These are phyloP conservation scores for Antrodiella citrinella DNA, from an alignment of 768 basidiomycete genomes.

Conservation along the genomic window DNA sequence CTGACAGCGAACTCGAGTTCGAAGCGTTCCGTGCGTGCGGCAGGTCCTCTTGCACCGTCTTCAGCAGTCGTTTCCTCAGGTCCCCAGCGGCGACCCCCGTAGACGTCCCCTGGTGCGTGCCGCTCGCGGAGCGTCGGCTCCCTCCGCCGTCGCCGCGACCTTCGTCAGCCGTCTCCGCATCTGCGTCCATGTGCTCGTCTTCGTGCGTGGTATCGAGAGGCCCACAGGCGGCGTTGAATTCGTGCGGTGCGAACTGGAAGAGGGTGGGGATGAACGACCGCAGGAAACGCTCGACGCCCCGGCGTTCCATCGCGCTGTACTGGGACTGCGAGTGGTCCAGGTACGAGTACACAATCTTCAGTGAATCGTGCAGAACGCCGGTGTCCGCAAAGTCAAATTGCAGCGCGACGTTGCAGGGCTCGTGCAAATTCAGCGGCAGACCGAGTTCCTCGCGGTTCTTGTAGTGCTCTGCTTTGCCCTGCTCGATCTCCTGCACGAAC, in stretches of 20 bases:
- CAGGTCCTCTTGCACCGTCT: slow-evolving; percentile 58
- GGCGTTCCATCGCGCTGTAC: slow-evolving; percentile 71
- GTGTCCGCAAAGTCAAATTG: slow-evolving; percentile 73
- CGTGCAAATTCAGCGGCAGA: slow-evolving; percentile 1
- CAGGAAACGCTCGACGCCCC: slow-evolving; percentile 78
- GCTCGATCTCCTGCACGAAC: slow-evolving; percentile 76
- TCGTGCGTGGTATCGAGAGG: slow-evolving; percentile 33
- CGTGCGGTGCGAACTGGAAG: slow-evolving; percentile 59
- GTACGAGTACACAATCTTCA: slow-evolving; percentile 87
- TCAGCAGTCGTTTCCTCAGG: slow-evolving; percentile 71
- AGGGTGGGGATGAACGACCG: slow-evolving; percentile 77
- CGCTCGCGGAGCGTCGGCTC: slow-evolving; percentile 10
- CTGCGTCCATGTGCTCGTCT: slow-evolving; percentile 15
- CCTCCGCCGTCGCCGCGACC: slow-evolving; percentile 18
- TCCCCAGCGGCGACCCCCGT: slow-evolving; percentile 52
- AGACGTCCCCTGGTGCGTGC: slow-evolving; percentile 20
- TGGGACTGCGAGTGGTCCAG: slow-evolving; percentile 78
- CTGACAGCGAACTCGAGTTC: slow-evolving; percentile 12
- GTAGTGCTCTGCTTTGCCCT: slow-evolving; percentile 39
- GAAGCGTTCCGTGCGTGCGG: slow-evolving; percentile 9
- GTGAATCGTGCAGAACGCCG: slow-evolving; percentile 75
- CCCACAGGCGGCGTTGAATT: slow-evolving; percentile 57
- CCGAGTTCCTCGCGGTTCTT: slow-evolving; percentile 2
- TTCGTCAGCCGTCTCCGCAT: slow-evolving; percentile 9
- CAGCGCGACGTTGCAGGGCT: slow-evolving; percentile 32